A percentile compares a stretch with the other conserved stretches of the same genome.
Evolutionary conservation across 1,139 yeast genomes (phyloP).

Genomic region (Scheffersomyces segobiensis): DNA sequence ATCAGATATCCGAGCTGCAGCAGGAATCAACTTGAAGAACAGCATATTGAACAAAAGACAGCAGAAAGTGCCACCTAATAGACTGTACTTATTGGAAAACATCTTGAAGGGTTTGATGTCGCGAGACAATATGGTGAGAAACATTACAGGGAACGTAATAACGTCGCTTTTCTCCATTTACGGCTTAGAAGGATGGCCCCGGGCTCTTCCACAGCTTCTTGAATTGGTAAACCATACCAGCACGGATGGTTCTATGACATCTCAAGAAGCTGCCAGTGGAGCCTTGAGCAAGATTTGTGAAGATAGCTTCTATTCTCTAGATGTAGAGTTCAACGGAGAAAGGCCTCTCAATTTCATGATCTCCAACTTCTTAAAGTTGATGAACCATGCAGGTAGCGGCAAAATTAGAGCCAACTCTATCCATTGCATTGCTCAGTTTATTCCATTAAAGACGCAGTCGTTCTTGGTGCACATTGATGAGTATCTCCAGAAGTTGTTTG

Average conservation of each 20-base stretch:
- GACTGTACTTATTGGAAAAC: slow-evolving; percentile 59
- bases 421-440: slow-evolving; percentile 75
- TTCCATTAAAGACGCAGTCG: slow-evolving; percentile 67
- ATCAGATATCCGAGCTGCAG: slow-evolving; percentile 76
- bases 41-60: slow-evolving; percentile 46
- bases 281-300: slow-evolving; percentile 89
- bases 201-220: slow-evolving; percentile 65
- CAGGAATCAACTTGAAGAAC: slow-evolving; percentile 85
- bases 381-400: slow-evolving; percentile 36
- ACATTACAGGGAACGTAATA: slow-evolving; percentile 87
- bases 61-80: slow-evolving; percentile 21
- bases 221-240: slow-evolving; percentile 47
- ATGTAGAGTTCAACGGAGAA: slow-evolving; percentile 62
- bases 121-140: slow-evolving; percentile 63
- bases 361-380: slow-evolving; percentile 59
- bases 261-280: slow-evolving; percentile 70
- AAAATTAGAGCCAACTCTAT: slow-evolving; percentile 64
- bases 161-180: slow-evolving; percentile 76
- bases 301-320: slow-evolving; percentile 64
- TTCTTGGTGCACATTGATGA: slow-evolving; percentile 65
- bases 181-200: slow-evolving; percentile 77
- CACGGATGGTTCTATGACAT: slow-evolving; percentile 27
- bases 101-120: slow-evolving; percentile 70
- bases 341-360: slow-evolving; percentile 70
- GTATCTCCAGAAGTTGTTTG: slow-evolving; percentile 63